These are phyloP conservation scores for Acacia concinna DNA, from an alignment of 331 rosid species.

Conservation along the genomic window DNA sequence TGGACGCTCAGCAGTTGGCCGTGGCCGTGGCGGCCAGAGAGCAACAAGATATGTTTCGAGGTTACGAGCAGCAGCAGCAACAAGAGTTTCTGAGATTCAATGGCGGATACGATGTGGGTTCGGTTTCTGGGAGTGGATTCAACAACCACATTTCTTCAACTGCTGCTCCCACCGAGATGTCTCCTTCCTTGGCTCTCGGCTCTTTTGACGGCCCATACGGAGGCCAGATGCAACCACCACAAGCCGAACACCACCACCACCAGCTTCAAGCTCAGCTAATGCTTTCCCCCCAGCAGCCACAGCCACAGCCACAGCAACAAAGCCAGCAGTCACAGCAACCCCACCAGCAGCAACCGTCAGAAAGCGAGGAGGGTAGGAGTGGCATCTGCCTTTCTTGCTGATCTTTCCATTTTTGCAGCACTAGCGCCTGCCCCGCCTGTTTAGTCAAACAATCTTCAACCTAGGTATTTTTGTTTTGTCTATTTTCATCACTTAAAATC, in stretches of 20 bases:
- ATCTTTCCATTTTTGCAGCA: slow-evolving; percentile 34
- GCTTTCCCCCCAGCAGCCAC: slow-evolving; percentile 58
- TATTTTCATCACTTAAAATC: neutral
- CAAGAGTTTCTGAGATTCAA: slow-evolving; percentile 54
- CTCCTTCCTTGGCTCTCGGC: slow-evolving; percentile 73
- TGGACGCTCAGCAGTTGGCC: slow-evolving; percentile 75
- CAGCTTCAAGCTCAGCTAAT: slow-evolving; percentile 66
- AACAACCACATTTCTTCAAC: slow-evolving; percentile 43
- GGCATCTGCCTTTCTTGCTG: slow-evolving; percentile 63
- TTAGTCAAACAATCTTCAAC: slow-evolving; percentile 37
- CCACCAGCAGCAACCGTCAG: slow-evolving; percentile 47
- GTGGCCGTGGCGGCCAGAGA: slow-evolving; percentile 63
- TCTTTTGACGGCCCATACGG: slow-evolving; percentile 50
- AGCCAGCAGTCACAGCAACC: slow-evolving; percentile 43
- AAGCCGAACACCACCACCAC: slow-evolving; percentile 45
- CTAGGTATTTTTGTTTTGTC: slow-evolving; percentile 45
- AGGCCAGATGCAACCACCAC: slow-evolving; percentile 51
- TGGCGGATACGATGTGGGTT: slow-evolving; percentile 53
- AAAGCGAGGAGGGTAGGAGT: slow-evolving; percentile 62
- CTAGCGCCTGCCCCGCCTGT: slow-evolving; percentile 39
- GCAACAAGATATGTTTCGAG: slow-evolving; percentile 62
- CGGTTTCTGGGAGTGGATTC: slow-evolving; percentile 53
- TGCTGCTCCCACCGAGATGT: slow-evolving; percentile 31
- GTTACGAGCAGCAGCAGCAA: slow-evolving; percentile 51
- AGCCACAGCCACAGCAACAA: slow-evolving; percentile 40